phyloP scores from a whole-genome alignment of 2,329 filamentous ascomycete genomes.

The Ceratocystiopsis sp. region DNA sequence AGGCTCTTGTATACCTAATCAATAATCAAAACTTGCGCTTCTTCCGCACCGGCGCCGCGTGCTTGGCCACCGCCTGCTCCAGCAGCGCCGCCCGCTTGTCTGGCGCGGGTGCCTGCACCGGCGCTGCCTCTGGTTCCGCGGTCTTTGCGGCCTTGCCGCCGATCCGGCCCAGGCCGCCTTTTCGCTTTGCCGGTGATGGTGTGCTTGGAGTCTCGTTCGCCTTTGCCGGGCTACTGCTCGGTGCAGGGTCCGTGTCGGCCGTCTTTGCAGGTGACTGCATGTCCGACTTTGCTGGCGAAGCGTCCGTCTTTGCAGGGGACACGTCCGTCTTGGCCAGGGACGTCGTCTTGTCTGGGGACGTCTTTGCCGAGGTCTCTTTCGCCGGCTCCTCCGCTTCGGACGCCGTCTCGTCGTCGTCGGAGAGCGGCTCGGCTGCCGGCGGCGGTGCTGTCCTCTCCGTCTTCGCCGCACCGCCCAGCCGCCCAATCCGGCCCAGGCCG shows the following conservation, averaged over 20 bases:
- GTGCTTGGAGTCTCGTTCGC: not conserved
- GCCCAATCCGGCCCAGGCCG: slow-evolving; percentile 2
- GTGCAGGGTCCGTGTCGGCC: too few relatives aligned
- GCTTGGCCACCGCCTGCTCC: slow-evolving; percentile 31
- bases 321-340: not conserved
- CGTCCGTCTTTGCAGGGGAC: not conserved
- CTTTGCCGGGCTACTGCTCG: too few relatives aligned
- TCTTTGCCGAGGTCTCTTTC: slow-evolving; percentile 3
- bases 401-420: slow-evolving; percentile 20
- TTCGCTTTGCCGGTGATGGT: slow-evolving; percentile 1
- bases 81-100: slow-evolving; percentile 34
- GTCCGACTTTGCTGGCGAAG: not conserved
- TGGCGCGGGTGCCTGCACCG: slow-evolving; percentile 28
- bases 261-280: not conserved
- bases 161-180: slow-evolving; percentile 18
- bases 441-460: slow-evolving; percentile 31
- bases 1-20: too few relatives aligned
- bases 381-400: slow-evolving; percentile 22
- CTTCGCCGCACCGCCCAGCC: slow-evolving; percentile 16
- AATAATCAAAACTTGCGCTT: slow-evolving; percentile 35
- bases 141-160: slow-evolving; percentile 14
- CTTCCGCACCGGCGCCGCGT: slow-evolving; percentile 34
- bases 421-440: slow-evolving; percentile 13
- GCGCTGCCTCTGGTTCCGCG: slow-evolving; percentile 11
- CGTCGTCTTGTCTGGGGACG: slow-evolving; percentile 14